These are phyloP conservation scores for Diphasiastrum complanatum DNA, from an alignment of 83 land plant genomes.

Conservation along the genomic window DNA sequence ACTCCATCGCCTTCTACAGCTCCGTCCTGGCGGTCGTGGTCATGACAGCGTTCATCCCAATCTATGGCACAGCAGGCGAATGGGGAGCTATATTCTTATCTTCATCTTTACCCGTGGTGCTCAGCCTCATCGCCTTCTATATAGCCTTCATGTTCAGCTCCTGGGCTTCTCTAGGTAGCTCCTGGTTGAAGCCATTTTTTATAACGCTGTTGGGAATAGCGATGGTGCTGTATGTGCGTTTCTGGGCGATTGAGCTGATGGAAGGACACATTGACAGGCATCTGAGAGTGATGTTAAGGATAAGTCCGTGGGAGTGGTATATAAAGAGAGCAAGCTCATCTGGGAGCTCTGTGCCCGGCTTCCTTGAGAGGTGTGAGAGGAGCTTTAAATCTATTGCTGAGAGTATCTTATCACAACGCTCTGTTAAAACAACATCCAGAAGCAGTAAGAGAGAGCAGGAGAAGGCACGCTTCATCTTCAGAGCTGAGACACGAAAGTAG, in stretches of 20 bases:
- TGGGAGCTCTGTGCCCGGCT: no score
- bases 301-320: no score
- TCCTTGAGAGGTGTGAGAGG: no score
- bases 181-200: not conserved
- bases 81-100: conserved; percentile 10
- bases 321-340: no score
- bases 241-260: conserved; percentile 12
- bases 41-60: conserved; percentile 1
- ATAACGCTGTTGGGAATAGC: conserved; percentile 2
- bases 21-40: conserved; percentile 2
- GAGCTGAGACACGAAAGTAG: no score
- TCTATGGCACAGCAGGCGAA: conserved; percentile 9
- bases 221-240: conserved; percentile 7
- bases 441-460: no score
- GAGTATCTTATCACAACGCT: no score
- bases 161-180: conserved; percentile 5
- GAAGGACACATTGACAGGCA: not conserved
- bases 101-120: conserved; percentile 1
- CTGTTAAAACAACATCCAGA: no score
- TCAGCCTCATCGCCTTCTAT: conserved; percentile 2
- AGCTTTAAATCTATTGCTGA: no score
- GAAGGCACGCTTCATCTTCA: no score
- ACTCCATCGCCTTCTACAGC: conserved; percentile 1
- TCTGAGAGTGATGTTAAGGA: no score
- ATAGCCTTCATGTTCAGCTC: conserved; percentile 4